phyloP scores from a whole-genome alignment of 2,329 filamentous ascomycete species.

The Ophiostoma angusticollis region DNA sequence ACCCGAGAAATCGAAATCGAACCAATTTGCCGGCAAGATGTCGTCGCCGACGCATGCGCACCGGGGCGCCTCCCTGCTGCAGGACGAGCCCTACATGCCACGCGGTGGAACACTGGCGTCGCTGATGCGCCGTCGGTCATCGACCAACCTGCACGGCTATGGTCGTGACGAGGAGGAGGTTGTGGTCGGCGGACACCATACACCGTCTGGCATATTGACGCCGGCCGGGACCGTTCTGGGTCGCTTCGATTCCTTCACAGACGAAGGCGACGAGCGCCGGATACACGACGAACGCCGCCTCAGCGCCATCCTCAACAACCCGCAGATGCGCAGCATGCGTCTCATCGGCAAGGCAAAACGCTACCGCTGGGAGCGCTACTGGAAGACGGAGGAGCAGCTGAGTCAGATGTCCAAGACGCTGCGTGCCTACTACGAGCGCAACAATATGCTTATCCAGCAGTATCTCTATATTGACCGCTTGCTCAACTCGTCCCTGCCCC shows the following conservation, averaged over 20 bases:
- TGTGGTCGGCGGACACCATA: not conserved
- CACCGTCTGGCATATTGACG: constrained; percentile 5
- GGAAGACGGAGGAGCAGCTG: constrained; percentile 67
- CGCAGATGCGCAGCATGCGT: constrained; percentile 68
- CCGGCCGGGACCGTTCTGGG: constrained; percentile 3
- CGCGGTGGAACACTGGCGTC: constrained; percentile 22
- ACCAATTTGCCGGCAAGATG: constrained; percentile 11
- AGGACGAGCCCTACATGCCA: constrained; percentile 34
- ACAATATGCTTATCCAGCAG: constrained; percentile 77
- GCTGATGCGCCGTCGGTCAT: constrained; percentile 36
- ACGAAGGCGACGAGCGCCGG: constrained; percentile 31
- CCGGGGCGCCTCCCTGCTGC: constrained; percentile 18
- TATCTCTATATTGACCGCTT: constrained; percentile 89
- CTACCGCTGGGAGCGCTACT: constrained; percentile 79
- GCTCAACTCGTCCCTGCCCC: constrained; percentile 83
- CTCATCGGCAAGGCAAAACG: constrained; percentile 81
- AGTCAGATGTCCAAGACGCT: constrained; percentile 58
- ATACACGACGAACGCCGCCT: constrained; percentile 45
- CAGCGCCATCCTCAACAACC: constrained; percentile 47
- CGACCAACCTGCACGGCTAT: constrained; percentile 11
- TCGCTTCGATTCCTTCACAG: constrained; percentile 17
- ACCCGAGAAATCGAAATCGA: too few species aligned
- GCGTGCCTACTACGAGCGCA: constrained; percentile 79
- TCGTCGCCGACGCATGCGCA: constrained; percentile 13
- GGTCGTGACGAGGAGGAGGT: constrained; percentile 15